These are phyloP conservation scores for Saccharomycopsis sp. DNA, from an alignment of 805 yeast species.

Conservation along the genomic window DNA sequence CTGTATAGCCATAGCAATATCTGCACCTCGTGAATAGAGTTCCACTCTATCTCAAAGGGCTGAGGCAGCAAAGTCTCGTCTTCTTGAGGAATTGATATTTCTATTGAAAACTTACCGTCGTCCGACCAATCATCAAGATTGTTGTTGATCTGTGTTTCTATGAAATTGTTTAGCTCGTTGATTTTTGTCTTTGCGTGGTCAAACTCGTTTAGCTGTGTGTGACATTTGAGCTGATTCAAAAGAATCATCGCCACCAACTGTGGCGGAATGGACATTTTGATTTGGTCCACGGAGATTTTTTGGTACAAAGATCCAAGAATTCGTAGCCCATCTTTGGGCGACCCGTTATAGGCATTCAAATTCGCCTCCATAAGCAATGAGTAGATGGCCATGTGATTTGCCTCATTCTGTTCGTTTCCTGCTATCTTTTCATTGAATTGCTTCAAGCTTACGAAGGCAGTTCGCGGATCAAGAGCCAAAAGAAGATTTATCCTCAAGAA, in stretches of 20 bases:
- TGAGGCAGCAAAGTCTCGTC: not conserved
- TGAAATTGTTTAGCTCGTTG: conserved; percentile 10
- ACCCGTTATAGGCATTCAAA: conserved; percentile 10
- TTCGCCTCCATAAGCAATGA: conserved; percentile 13
- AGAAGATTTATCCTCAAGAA: conserved; percentile 8
- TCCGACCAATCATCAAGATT: conserved; percentile 16
- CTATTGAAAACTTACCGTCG: conserved; percentile 7
- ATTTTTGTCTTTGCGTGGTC: conserved; percentile 1
- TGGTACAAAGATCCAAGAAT: not conserved
- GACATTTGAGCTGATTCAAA: conserved; percentile 10
- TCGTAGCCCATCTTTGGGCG: conserved; percentile 2
- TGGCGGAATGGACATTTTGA: not conserved
- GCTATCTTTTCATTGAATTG: conserved; percentile 5
- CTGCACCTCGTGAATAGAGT: conserved; percentile 20
- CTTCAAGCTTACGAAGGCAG: conserved; percentile 5
- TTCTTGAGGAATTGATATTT: not conserved
- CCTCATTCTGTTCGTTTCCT: not conserved
- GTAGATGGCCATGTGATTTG: conserved; percentile 1
- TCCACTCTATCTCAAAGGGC: conserved; percentile 15
- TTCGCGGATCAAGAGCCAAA: conserved; percentile 8
- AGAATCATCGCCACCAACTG: conserved; percentile 15
- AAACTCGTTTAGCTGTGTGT: conserved; percentile 6
- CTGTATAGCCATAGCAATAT: conserved; percentile 14
- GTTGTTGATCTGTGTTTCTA: conserved; percentile 5
- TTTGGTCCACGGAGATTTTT: too few relatives aligned